Base-by-base conservation (phyloP, 306 rosid species). In the Cucurbita ficifolia region DNA sequence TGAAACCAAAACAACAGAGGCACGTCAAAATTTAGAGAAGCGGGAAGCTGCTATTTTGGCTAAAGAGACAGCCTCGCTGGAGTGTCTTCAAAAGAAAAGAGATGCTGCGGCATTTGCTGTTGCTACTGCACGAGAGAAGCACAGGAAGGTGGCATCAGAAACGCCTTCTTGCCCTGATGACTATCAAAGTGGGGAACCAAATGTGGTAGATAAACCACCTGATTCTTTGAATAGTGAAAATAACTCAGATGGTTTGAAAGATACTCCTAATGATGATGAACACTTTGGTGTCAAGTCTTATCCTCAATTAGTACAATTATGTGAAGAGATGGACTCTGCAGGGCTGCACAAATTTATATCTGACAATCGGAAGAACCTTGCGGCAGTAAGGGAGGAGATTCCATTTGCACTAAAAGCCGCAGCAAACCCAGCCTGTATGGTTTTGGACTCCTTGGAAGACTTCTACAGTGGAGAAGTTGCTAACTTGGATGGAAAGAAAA, bases 261-360 rank as follows among this genome's bases (percentile, higher is more conserved):
- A 63, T 80, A 60, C 90, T 80, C 77, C 76, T 70, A 59, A 49
- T 18, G 87, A 64, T 75, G 82, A 46, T 56, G 74, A 70, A 71
- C 79, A 79, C 78, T 72, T 75, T 69, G 96, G 82, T 73, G 79
- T 80, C 75, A 80, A 80, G 79, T 84, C 91, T 45, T 91, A 84
- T 82, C 96, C 99, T 36, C 83, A 89, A 79, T 81, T 95, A 72
- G 78, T 84, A 69, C 87, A 83, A 76, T 86, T 91, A 10, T 88
- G 96, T 71, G 72, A 91, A 75, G 96, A 89, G 84, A 91, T 95
- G 96, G 92, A 95, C 82, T 87, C 87, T 13, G 81, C 82, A 56
- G 99, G 99, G 51, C 96, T 95, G 77, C 96, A 89, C 83, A 89
- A 84, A 64, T 95, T 95, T 79, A 95, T 95, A 84, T 91, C 99